These are phyloP conservation scores for Coemansia sp. DNA, from an alignment of 192 early-diverging fungal genomes.

Conservation along the genomic window DNA sequence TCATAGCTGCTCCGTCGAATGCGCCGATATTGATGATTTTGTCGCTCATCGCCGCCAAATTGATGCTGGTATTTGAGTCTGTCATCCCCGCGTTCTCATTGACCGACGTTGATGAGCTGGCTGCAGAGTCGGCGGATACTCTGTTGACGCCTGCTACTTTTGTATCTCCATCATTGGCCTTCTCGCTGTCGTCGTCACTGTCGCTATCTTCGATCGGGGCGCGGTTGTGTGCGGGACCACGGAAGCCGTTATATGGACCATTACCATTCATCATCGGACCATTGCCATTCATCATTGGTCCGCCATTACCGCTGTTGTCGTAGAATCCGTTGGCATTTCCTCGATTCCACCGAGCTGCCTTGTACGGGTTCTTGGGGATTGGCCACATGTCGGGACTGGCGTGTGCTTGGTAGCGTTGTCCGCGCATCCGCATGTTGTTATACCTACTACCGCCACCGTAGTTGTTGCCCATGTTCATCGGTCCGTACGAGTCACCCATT, in stretches of 20 bases:
- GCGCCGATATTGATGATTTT: conserved; percentile 40
- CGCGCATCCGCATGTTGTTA: conserved; percentile 30
- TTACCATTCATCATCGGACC: conserved; percentile 12
- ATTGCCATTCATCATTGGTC: conserved; percentile 17
- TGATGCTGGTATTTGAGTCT: conserved; percentile 38
- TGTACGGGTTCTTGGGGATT: conserved; percentile 44
- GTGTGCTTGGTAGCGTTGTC: conserved; percentile 42
- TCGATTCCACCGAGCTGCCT: conserved; percentile 26
- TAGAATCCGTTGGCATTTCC: conserved; percentile 20
- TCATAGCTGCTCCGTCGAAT: conserved; percentile 29
- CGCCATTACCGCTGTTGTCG: not conserved
- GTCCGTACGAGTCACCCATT: conserved; percentile 21
- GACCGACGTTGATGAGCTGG: not conserved
- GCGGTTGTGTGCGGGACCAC: conserved; percentile 31
- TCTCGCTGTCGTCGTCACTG: conserved; percentile 13
- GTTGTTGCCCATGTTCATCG: conserved; percentile 35
- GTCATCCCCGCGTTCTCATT: conserved; percentile 9
- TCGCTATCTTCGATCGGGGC: conserved; percentile 23
- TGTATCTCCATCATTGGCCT: not conserved
- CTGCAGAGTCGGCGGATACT: conserved; percentile 12
- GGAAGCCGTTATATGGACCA: conserved; percentile 15
- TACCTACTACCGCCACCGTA: conserved; percentile 9
- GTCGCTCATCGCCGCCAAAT: conserved; percentile 30
- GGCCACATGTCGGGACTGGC: conserved; percentile 45
- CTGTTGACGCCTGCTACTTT: conserved; percentile 38